Percentiles rank a stretch among this genome's conserved stretches.
Conservation (phyloP, 768 basidiomycete species). For the Suillus plorans region DNA sequence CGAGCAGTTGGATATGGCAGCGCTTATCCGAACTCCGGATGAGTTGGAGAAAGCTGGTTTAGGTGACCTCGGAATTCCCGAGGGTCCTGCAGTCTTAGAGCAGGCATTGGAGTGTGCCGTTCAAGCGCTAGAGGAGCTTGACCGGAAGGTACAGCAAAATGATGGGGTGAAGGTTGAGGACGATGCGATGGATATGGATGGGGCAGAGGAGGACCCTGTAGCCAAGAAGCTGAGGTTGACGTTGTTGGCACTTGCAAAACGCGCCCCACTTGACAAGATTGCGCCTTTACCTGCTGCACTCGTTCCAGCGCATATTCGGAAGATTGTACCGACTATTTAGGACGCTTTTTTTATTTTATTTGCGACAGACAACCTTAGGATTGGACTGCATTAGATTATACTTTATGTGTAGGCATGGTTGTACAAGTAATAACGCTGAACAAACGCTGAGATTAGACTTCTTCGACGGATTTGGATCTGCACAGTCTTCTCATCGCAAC, state of each 20-base stretch:
- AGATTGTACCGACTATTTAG: slow-evolving; percentile 54
- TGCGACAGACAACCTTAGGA: neutral
- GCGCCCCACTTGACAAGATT: slow-evolving; percentile 73
- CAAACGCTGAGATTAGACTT: neutral
- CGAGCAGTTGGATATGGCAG: slow-evolving; percentile 40
- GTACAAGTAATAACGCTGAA: neutral
- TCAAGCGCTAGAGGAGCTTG: slow-evolving; percentile 47
- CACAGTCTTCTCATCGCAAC: neutral
- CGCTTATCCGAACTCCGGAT: slow-evolving; percentile 40
- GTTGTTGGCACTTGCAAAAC: slow-evolving; percentile 73
- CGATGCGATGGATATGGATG: slow-evolving; percentile 22
- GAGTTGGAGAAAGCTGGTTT: slow-evolving; percentile 34
- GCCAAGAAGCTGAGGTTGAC: slow-evolving; percentile 66
- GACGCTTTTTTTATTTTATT: neutral
- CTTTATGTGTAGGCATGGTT: neutral
- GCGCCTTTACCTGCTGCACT: slow-evolving; percentile 61
- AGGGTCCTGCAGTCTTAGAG: slow-evolving; percentile 49
- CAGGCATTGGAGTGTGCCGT: slow-evolving; percentile 61
- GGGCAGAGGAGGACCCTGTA: slow-evolving; percentile 44
- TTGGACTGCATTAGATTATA: neutral
- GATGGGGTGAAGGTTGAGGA: slow-evolving; percentile 14
- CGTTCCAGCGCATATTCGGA: slow-evolving; percentile 64
- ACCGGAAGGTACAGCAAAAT: slow-evolving; percentile 25
- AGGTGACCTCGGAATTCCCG: slow-evolving; percentile 21
- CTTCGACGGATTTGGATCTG: neutral